Percentiles rank a stretch among this genome's conserved stretches.
These are phyloP conservation scores for Coriolopsis trogii DNA, from an alignment of 1,284 basidiomycete genomes.

Conservation along the genomic window DNA sequence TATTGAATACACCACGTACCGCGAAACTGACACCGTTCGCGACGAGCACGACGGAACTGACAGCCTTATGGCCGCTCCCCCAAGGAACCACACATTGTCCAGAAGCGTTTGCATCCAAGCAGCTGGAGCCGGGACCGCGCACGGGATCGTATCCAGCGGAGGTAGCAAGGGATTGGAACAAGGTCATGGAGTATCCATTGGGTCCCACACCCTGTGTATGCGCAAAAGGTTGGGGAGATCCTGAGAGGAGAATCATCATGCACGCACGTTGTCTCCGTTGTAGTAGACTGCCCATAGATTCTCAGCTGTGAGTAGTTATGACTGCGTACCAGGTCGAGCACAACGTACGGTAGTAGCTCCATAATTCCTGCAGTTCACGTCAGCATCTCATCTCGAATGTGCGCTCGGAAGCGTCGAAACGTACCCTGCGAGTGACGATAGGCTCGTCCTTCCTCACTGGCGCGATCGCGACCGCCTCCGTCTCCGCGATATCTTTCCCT, in stretches of 20 bases:
- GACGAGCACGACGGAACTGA: constrained; percentile 75
- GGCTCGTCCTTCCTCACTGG: constrained; percentile 30
- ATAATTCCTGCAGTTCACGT: constrained; percentile 50
- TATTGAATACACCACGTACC: constrained; percentile 38
- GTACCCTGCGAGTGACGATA: constrained; percentile 34
- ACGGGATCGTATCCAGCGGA: constrained; percentile 71
- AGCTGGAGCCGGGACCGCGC: constrained; percentile 67
- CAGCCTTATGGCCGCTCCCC: constrained; percentile 67
- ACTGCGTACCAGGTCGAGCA: not conserved
- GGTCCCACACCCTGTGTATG: constrained; percentile 60
- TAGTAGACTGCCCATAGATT: constrained; percentile 57
- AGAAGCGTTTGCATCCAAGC: constrained; percentile 52
- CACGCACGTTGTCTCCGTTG: constrained; percentile 68
- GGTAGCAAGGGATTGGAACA: constrained; percentile 74
- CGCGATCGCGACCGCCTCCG: constrained; percentile 21
- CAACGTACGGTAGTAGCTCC: constrained; percentile 70
- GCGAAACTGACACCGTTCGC: constrained; percentile 80
- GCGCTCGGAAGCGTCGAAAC: constrained; percentile 3
- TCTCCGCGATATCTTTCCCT: constrained; percentile 8
- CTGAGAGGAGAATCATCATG: no score
- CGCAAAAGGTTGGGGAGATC: not conserved
- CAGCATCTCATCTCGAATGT: not conserved
- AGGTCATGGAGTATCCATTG: constrained; percentile 61
- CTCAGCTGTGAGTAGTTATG: no score
- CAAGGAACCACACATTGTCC: constrained; percentile 77